Percentiles rank a stretch among this genome's conserved stretches.
These are phyloP conservation scores for Botrytis tulipae DNA, from an alignment of 2,329 filamentous ascomycete species.

Conservation along the genomic window DNA sequence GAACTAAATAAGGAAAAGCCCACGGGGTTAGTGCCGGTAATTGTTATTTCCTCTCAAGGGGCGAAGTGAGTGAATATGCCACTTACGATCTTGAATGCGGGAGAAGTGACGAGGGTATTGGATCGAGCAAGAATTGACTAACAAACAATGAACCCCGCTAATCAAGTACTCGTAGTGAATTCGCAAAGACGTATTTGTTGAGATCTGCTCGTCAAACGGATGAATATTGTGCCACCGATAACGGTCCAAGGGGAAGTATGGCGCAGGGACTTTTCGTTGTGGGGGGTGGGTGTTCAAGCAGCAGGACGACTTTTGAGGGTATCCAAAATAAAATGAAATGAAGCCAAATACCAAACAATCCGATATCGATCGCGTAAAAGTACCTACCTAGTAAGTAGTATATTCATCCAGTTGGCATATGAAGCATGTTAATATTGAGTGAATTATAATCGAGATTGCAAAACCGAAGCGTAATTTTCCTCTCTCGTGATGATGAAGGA, in stretches of 20 bases:
- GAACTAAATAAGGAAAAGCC: background rate
- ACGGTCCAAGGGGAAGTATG: constrained; percentile 5
- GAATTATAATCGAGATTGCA: background rate
- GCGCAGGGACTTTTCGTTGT: constrained; percentile 13
- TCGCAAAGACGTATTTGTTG: background rate
- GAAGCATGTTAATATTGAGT: background rate
- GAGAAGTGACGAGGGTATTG: background rate
- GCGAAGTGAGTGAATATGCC: background rate
- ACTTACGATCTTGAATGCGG: background rate
- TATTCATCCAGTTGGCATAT: background rate
- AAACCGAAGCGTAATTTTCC: background rate
- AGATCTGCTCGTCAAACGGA: background rate
- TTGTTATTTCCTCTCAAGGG: background rate
- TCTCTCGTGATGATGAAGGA: background rate
- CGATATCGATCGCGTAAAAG: background rate
- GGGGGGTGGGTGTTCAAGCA: background rate
- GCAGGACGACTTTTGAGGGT: background rate
- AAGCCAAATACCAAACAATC: background rate
- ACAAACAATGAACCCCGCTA: background rate
- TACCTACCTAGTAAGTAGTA: background rate
- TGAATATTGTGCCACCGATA: constrained; percentile 3
- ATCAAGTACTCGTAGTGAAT: constrained; percentile 1
- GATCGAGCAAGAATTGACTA: background rate
- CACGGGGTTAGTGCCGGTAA: background rate
- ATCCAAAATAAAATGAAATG: background rate